phyloP scores from a whole-genome alignment of 2,329 filamentous ascomycete species.

The Aspergillus sp. region DNA sequence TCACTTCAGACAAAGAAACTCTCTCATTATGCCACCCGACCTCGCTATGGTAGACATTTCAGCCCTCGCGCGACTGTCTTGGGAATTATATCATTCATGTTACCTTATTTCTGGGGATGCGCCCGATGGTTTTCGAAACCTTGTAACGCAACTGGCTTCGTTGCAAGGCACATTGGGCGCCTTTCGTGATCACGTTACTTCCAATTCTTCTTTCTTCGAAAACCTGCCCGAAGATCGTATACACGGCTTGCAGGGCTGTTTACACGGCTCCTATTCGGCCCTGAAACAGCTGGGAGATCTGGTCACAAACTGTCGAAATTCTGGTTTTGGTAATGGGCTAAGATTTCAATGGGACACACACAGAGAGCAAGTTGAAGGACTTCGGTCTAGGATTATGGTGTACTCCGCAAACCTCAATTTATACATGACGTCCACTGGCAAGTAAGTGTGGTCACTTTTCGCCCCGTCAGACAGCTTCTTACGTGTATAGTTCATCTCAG shows the following conservation, averaged over 20 bases:
- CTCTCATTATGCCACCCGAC: slow-evolving; percentile 20
- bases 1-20: not conserved
- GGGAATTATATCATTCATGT: slow-evolving; percentile 30
- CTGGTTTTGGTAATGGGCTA: slow-evolving; percentile 26
- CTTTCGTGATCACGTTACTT: slow-evolving; percentile 26
- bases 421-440: slow-evolving; percentile 29
- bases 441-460: slow-evolving; percentile 18
- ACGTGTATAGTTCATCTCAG: slow-evolving; percentile 22
- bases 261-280: slow-evolving; percentile 24
- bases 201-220: slow-evolving; percentile 23
- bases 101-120: slow-evolving; percentile 25
- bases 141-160: slow-evolving; percentile 27
- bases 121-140: slow-evolving; percentile 29
- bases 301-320: slow-evolving; percentile 21
- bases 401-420: slow-evolving; percentile 30
- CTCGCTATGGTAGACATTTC: slow-evolving; percentile 24
- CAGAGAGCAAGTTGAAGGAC: slow-evolving; percentile 24
- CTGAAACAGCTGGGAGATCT: slow-evolving; percentile 25
- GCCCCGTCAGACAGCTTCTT: not conserved
- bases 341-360: slow-evolving; percentile 31
- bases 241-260: slow-evolving; percentile 23
- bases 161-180: slow-evolving; percentile 26
- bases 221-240: slow-evolving; percentile 23
- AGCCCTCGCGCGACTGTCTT: slow-evolving; percentile 25
- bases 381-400: slow-evolving; percentile 30